A percentile compares a stretch with the other conserved stretches of the same genome.
Conservation (phyloP, 2,329 filamentous ascomycete species). For the Magnaporthiopsis rhizophila region DNA sequence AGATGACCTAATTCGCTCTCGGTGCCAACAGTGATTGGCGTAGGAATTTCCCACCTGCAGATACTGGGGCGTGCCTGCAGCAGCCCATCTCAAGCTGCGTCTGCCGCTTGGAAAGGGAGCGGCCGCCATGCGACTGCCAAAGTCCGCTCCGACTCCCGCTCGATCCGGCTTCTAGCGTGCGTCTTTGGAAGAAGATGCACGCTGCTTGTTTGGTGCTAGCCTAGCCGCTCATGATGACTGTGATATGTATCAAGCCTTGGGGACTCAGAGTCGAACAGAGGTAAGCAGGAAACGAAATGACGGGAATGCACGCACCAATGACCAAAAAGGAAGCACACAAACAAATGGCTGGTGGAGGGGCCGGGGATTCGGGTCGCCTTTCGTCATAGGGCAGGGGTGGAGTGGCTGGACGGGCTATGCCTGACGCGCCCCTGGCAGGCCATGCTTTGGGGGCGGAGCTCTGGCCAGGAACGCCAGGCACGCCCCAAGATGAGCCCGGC, state of each 20-base stretch:
- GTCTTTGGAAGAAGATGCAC: too few relatives aligned
- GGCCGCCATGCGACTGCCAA: too few relatives aligned
- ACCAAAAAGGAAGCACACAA: neutral
- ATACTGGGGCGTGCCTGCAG: neutral
- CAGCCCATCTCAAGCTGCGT: neutral
- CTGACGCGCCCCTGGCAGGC: neutral
- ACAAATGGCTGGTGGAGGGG: neutral
- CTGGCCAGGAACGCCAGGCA: neutral
- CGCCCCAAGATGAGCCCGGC: neutral
- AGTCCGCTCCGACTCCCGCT: too few relatives aligned
- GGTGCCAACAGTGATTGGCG: neutral
- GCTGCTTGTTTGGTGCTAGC: too few relatives aligned
- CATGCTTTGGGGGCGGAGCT: neutral
- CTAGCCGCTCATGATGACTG: too few relatives aligned
- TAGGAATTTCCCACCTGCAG: neutral
- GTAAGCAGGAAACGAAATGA: neutral
- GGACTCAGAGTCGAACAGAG: neutral
- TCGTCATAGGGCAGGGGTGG: neutral
- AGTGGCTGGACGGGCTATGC: neutral
- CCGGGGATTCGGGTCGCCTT: neutral
- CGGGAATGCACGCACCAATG: too few relatives aligned
- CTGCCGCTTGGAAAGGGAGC: too few relatives aligned
- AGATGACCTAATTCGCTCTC: neutral
- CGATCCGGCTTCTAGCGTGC: too few relatives aligned
- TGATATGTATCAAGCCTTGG: too few relatives aligned